Percentiles rank a stretch among this genome's conserved stretches.
Conservation (phyloP, 805 yeast genomes). For the Scheffersomyces stipitis region DNA sequence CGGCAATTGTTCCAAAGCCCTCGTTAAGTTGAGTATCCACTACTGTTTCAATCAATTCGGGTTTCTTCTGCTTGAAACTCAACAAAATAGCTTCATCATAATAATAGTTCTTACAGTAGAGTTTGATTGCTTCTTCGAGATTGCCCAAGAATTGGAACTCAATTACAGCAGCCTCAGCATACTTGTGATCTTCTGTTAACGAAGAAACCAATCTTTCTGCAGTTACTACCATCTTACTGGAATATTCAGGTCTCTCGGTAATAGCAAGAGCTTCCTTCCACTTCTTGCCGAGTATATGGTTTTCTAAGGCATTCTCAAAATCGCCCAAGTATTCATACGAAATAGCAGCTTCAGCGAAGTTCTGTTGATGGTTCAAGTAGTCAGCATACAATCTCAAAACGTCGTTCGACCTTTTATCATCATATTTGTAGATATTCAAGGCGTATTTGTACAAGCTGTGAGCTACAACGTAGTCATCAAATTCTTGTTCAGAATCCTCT, state of each 20-base stretch:
- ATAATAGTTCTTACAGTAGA: conserved; percentile 71
- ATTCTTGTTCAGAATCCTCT: conserved; percentile 45
- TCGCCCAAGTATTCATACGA: conserved; percentile 69
- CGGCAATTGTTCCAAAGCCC: conserved; percentile 85
- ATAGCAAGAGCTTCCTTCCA: conserved; percentile 86
- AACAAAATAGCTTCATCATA: conserved; percentile 77
- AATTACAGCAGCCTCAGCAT: conserved; percentile 78
- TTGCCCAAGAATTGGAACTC: conserved; percentile 62
- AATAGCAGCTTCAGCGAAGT: conserved; percentile 74
- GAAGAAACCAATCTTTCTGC: conserved; percentile 61
- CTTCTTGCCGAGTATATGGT: conserved; percentile 65
- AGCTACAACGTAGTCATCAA: conserved; percentile 63
- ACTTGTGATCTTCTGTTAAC: conserved; percentile 67
- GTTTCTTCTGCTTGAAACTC: conserved; percentile 44
- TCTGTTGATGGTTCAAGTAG: conserved; percentile 52
- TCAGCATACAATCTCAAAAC: conserved; percentile 65
- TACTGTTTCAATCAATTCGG: conserved; percentile 52
- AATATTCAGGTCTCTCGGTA: conserved; percentile 42
- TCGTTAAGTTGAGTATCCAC: conserved; percentile 79
- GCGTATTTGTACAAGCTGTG: conserved; percentile 75
- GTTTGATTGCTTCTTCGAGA: conserved; percentile 58
- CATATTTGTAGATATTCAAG: conserved; percentile 58
- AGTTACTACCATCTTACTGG: conserved; percentile 40
- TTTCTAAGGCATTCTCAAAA: conserved; percentile 61
- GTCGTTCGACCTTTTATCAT: conserved; percentile 48